Evolutionary conservation across 345 rosid species (phyloP).

Genomic region (Gossypium thurberi): DNA sequence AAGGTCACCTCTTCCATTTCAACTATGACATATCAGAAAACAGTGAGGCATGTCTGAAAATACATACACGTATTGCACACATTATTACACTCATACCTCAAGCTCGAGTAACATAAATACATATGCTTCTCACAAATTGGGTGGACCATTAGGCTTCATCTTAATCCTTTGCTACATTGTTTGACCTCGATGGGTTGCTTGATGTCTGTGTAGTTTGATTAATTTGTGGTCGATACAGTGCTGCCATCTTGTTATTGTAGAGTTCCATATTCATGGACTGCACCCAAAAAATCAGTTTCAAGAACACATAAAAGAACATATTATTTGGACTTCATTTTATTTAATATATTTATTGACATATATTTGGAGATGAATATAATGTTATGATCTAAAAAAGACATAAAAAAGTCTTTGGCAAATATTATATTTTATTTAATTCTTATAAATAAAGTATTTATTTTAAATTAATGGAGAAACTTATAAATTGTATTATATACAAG

Average conservation of each 20-base stretch:
- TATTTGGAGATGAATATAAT: too few species aligned
- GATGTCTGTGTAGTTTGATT: slow-evolving; percentile 35
- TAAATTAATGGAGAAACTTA: too few species aligned
- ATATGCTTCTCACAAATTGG: neutral
- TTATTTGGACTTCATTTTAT: too few species aligned
- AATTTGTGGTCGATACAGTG: slow-evolving; percentile 40
- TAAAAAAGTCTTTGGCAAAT: too few species aligned
- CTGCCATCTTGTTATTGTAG: slow-evolving; percentile 39
- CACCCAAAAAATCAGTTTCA: neutral
- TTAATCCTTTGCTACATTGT: neutral
- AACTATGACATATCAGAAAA: neutral
- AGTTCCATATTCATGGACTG: slow-evolving; percentile 51
- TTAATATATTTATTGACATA: too few species aligned
- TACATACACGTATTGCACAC: neutral
- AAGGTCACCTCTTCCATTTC: too few species aligned
- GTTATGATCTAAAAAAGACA: too few species aligned
- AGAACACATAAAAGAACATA: too few species aligned
- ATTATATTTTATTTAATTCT: too few species aligned
- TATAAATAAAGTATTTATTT: too few species aligned
- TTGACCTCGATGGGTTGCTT: slow-evolving; percentile 20
- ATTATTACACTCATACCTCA: neutral
- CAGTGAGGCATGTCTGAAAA: neutral
- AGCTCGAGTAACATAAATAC: neutral
- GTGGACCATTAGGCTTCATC: neutral
- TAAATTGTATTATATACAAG: too few species aligned